Base-by-base conservation (phyloP, 495 filamentous ascomycete species). In the Melanomma pulvis-pyrius region DNA sequence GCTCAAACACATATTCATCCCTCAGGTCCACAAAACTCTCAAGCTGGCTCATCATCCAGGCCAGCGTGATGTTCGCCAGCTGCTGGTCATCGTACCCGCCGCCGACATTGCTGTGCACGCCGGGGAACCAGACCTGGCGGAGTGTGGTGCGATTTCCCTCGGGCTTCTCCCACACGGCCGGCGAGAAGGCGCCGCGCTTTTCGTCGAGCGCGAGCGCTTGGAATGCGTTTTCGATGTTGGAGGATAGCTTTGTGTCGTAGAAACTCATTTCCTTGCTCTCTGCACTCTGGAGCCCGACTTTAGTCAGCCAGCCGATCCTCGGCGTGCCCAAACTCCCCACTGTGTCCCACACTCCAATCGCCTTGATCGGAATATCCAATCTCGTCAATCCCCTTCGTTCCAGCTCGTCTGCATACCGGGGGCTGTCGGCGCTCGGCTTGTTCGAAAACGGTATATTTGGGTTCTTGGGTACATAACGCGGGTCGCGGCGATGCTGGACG, bases 151-250 rank as follows among this genome's bases (percentile, higher is more conserved):
- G 49, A 39, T 77, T 77, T 21, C 72, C 76, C 19, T 69, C 63
- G 7, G 79, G 75, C 54, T 81, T 78, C 71, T 83, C 79, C 88
- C 86, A 91, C 0, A 92, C 68, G 4, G 87, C 82, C 12, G 89
- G 89, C 5, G 82, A 79, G 63, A 90, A 92, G 1, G 86, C 81
- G 6, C 77, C 74, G 12, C 88, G 84, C 41, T 82, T 78, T 74
- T 92, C 89, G 65, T 92, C 88, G 1, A 92, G 77, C 0, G 88
- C 88, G n/a, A 92, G 79, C 2, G 88, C 88, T 65, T 92, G 89
- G 66, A 91, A 90, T 9, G 86, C 88, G 69, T 90, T 82, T 60
- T 89, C 83, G 13, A 90, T 83, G 54, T 77, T 76, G 60, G 82
- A 78, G 4, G 81, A 80, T 0, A 89, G 73, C 21, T 76, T 77